Evolutionary conservation across 2,329 filamentous ascomycete species (phyloP).

Genomic region (Monilinia vaccinii-corymbosi): DNA sequence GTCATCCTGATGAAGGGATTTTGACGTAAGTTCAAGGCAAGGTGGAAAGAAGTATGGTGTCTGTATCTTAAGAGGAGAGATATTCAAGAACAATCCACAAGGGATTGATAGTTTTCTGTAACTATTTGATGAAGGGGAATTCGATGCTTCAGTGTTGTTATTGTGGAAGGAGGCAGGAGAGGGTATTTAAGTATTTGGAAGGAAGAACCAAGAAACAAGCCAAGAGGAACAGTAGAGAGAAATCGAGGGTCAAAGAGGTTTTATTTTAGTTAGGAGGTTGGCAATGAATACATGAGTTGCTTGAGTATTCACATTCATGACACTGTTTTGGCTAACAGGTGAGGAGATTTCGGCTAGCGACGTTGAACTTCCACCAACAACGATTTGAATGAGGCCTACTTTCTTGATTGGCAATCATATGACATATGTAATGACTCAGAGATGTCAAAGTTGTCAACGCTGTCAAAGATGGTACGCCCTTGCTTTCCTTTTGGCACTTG

Average conservation of each 20-base stretch:
- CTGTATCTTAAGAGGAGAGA: not conserved
- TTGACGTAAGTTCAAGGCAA: not conserved
- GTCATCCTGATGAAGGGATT: not conserved
- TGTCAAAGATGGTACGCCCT: too few species aligned
- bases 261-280: not conserved
- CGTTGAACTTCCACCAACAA: not conserved
- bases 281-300: not conserved
- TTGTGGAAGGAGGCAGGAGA: not conserved
- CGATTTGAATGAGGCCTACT: too few species aligned
- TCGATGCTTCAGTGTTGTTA: not conserved
- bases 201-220: not conserved
- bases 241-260: not conserved
- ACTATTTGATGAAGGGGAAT: not conserved
- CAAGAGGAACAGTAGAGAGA: not conserved
- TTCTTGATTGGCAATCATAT: too few species aligned
- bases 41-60: too few species aligned
- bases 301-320: not conserved
- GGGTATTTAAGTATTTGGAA: not conserved
- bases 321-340: not conserved
- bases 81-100: not conserved
- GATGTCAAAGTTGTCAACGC: too few species aligned
- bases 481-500: too few species aligned
- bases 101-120: not conserved
- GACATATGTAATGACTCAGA: too few species aligned
- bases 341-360: not conserved